Conservation (phyloP, 495 filamentous ascomycete species). For the Monascus purpureus region DNA sequence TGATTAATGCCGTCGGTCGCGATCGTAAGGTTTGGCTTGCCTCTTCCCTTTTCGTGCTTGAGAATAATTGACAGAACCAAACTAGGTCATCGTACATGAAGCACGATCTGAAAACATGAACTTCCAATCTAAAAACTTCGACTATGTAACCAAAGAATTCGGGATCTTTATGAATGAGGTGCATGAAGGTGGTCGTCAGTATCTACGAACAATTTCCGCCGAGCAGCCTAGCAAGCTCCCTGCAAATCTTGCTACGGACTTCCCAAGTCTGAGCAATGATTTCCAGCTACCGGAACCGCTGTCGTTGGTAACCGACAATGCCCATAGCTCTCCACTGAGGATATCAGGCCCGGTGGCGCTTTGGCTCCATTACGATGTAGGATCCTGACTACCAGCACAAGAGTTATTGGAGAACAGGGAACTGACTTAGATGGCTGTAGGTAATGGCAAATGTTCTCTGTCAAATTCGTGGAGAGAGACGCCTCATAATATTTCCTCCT, state of each 20-base stretch:
- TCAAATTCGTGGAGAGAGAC: conserved; percentile 59
- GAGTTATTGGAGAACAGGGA: too few relatives aligned
- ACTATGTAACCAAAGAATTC: conserved; percentile 55
- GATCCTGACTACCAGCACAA: too few relatives aligned
- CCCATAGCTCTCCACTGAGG: conserved; percentile 69
- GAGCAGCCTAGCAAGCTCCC: conserved; percentile 54
- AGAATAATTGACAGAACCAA: not conserved
- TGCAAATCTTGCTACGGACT: conserved; percentile 54
- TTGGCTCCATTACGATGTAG: conserved; percentile 87
- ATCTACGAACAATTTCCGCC: conserved; percentile 60
- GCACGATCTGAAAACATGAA: conserved; percentile 53
- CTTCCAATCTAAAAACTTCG: conserved; percentile 73
- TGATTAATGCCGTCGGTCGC: conserved; percentile 47
- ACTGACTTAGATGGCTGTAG: too few relatives aligned
- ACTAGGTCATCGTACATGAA: conserved; percentile 56
- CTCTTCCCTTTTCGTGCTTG: conserved; percentile 2
- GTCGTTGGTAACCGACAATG: conserved; percentile 38
- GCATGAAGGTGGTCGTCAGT: conserved; percentile 47
- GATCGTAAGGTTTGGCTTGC: conserved; percentile 43
- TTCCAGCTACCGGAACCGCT: conserved; percentile 57
- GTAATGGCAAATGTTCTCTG: conserved; percentile 86
- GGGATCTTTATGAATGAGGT: conserved; percentile 53
- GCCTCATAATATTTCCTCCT: conserved; percentile 66
- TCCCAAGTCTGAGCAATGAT: conserved; percentile 51
- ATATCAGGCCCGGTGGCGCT: conserved; percentile 74